Evolutionary conservation across 1,284 basidiomycete species (phyloP), one percentile per base, ranked within the genome.

Genomic region (Erythrobasidium hasegawianum): DNA sequence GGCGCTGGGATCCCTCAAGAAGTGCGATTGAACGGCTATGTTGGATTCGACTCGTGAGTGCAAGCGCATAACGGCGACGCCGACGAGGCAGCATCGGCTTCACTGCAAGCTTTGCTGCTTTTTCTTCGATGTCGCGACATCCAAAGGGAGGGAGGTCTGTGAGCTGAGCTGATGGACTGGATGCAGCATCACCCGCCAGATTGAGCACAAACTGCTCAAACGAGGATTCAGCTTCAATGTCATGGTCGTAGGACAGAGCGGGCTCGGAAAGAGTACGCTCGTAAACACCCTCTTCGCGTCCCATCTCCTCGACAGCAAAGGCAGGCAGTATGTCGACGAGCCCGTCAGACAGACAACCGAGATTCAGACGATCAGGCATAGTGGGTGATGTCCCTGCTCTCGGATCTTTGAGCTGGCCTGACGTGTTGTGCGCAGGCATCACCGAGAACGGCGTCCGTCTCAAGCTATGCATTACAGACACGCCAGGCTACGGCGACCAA

Each of bases 231-330:
- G 96, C 81, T 97, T 98, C 85, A 98, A 98, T 78, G 87, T 94
- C 71, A 95, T 96, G 78, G 88, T 91, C 70, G 92, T 88, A 89
- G 94, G 95, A 64, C 95, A 95, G 82, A 97, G 94, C 56, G 96
- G 95, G 71, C 83, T 98, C 52, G 96, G 95, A 78, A 98, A 98
- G 83, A 96, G 92, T 72, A 97, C 96, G 43, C 83, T 98, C 76
- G 91, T 98, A 79, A 97, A 97, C 85, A 97, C 95, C 57, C 91
- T 98, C 79, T 98, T 98, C 77, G 93, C 95, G 68, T 93, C 90
- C 64, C 94, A 97, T 80, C 84, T 98, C 76, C 89, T 98, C 76
- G 94, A 97, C 81, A 92, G 92, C 59, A 97, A 97, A 82, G 95
- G 96, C 38, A 87, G 96, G 24, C 81, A 93, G 72, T 85, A 88